A percentile compares a stretch with the other conserved stretches of the same genome.
Evolutionary conservation across 306 rosid species (phyloP).

Genomic region (Lathyrus oleraceus): DNA sequence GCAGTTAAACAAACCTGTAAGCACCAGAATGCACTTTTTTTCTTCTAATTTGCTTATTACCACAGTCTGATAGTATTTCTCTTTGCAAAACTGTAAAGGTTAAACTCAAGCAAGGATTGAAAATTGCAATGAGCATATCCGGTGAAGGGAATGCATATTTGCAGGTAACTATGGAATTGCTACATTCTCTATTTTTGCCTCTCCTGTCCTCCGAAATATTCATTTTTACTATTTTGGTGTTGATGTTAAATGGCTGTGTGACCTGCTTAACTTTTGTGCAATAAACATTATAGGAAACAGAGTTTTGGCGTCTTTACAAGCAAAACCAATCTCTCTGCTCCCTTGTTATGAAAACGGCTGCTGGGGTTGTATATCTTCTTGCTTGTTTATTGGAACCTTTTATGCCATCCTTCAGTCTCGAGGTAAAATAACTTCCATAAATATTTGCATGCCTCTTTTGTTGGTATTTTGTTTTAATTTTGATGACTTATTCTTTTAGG

Average conservation of each 20-base stretch:
- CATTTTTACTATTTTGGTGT: background rate
- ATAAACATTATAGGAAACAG: slow-evolving; percentile 58
- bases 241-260: background rate
- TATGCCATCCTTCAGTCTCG: slow-evolving; percentile 81
- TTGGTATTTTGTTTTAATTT: background rate
- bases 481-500: slow-evolving; percentile 14
- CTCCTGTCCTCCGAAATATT: background rate
- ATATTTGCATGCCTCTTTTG: background rate
- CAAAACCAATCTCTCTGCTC: slow-evolving; percentile 68
- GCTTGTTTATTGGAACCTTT: slow-evolving; percentile 89
- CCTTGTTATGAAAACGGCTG: slow-evolving; percentile 83
- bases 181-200: slow-evolving; percentile 2
- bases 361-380: slow-evolving; percentile 82
- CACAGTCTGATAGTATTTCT: slow-evolving; percentile 24
- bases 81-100: slow-evolving; percentile 55
- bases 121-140: slow-evolving; percentile 83
- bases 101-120: slow-evolving; percentile 90
- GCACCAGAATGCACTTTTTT: slow-evolving; percentile 16
- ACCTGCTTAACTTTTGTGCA: slow-evolving; percentile 16
- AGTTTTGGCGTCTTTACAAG: slow-evolving; percentile 92
- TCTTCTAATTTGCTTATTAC: slow-evolving; percentile 18
- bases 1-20: slow-evolving; percentile 1
- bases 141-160: slow-evolving; percentile 85
- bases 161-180: slow-evolving; percentile 56
- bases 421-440: slow-evolving; percentile 50